Evolutionary conservation across 2,329 filamentous ascomycete species (phyloP).

Genomic region (Diaporthe citri): DNA sequence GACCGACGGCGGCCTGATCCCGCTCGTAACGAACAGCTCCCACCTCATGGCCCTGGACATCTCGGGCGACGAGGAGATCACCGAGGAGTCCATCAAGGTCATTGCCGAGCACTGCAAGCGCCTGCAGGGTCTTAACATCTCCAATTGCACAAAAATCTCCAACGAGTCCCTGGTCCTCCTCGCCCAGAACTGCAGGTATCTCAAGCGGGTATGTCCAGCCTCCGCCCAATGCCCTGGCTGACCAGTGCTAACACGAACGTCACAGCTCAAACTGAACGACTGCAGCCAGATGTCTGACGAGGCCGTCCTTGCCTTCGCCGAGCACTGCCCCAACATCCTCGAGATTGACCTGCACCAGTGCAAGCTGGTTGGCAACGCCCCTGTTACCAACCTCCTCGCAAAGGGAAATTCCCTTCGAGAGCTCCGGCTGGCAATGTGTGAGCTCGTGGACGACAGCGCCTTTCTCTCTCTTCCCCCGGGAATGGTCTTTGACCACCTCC

Average conservation of each 20-base stretch:
- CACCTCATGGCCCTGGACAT: slow-evolving; percentile 92
- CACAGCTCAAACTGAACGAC: slow-evolving; percentile 91
- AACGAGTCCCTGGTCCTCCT: slow-evolving; percentile 87
- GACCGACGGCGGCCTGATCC: slow-evolving; percentile 85
- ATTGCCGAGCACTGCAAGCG: slow-evolving; percentile 86
- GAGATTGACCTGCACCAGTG: slow-evolving; percentile 97
- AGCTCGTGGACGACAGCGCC: slow-evolving; percentile 86
- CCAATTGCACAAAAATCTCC: slow-evolving; percentile 84
- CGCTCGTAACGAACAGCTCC: slow-evolving; percentile 82
- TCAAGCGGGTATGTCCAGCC: slow-evolving; percentile 79
- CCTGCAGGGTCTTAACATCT: slow-evolving; percentile 93
- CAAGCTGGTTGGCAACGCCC: slow-evolving; percentile 81
- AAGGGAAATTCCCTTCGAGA: slow-evolving; percentile 89
- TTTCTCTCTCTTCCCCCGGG: slow-evolving; percentile 82
- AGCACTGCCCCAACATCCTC: slow-evolving; percentile 90
- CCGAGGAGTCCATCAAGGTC: slow-evolving; percentile 81
- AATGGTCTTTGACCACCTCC: slow-evolving; percentile 84
- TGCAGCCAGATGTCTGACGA: slow-evolving; percentile 87
- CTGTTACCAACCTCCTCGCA: slow-evolving; percentile 83
- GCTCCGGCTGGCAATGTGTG: slow-evolving; percentile 87
- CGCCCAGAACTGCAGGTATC: slow-evolving; percentile 83
- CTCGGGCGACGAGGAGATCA: slow-evolving; percentile 85
- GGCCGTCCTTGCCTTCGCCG: slow-evolving; percentile 86
- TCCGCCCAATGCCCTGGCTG: background rate
- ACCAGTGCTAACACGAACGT: background rate